phyloP scores from a whole-genome alignment of 352 stramenopile species.

The Phytophthora sp. region DNA sequence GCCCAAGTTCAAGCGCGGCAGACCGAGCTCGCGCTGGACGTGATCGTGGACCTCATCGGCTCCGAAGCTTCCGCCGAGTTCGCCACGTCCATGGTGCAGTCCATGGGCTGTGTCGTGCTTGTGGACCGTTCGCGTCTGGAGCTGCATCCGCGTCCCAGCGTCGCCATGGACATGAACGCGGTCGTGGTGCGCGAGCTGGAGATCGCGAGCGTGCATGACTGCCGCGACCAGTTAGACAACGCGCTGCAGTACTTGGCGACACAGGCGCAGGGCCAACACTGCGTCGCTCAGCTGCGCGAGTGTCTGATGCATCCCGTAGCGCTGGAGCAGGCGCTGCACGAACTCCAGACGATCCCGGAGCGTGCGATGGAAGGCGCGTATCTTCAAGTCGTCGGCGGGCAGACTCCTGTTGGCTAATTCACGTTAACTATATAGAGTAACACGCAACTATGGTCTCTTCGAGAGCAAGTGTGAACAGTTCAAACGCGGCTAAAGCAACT shows the following conservation, averaged over 20 bases:
- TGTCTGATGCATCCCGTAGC: constrained; percentile 27
- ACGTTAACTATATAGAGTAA: no score
- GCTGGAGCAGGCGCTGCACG: constrained; percentile 21
- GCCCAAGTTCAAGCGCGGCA: constrained; percentile 25
- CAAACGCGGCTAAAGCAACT: no score
- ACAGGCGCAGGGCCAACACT: constrained; percentile 20
- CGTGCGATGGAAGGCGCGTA: constrained; percentile 21
- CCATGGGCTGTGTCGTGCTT: constrained; percentile 54
- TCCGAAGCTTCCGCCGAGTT: constrained; percentile 48
- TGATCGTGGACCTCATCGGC: constrained; percentile 61
- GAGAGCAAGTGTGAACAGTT: no score
- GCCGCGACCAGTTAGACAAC: constrained; percentile 26
- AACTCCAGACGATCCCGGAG: constrained; percentile 34
- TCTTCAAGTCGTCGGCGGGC: constrained; percentile 32
- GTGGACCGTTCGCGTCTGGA: constrained; percentile 44
- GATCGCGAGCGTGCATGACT: constrained; percentile 47
- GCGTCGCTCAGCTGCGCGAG: constrained; percentile 24
- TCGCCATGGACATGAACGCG: constrained; percentile 72
- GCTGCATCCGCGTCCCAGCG: constrained; percentile 21
- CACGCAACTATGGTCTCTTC: no score
- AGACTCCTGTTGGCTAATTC: no score
- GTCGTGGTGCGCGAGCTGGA: constrained; percentile 75
- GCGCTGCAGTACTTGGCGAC: constrained; percentile 53
- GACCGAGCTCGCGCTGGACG: constrained; percentile 41
- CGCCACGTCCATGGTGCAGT: constrained; percentile 45